Evolutionary conservation across 176 grass and related monocot species (phyloP).

Genomic region (Puya raimondii): DNA sequence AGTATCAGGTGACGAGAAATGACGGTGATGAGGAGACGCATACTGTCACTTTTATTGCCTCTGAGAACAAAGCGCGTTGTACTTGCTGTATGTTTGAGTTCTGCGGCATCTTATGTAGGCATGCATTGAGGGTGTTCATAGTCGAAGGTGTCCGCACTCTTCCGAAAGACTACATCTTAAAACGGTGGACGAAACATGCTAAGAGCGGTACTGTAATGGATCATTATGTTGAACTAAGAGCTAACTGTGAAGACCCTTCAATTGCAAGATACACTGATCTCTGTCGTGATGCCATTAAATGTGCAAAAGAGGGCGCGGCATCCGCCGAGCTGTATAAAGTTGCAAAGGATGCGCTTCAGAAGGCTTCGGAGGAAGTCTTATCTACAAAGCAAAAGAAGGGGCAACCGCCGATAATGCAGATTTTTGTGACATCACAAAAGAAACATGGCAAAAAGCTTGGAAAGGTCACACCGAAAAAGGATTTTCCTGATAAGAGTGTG

Average conservation of each 20-base stretch:
- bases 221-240: slow-evolving; percentile 57
- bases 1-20: slow-evolving; percentile 31
- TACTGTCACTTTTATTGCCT: slow-evolving; percentile 47
- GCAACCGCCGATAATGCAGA: slow-evolving; percentile 35
- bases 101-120: slow-evolving; percentile 86
- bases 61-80: slow-evolving; percentile 43
- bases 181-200: slow-evolving; percentile 91
- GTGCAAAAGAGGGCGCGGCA: slow-evolving; percentile 70
- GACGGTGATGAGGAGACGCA: slow-evolving; percentile 45
- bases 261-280: slow-evolving; percentile 54
- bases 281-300: slow-evolving; percentile 46
- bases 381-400: slow-evolving; percentile 39
- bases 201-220: slow-evolving; percentile 49
- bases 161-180: slow-evolving; percentile 70
- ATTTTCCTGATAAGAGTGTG: slow-evolving; percentile 39
- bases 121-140: slow-evolving; percentile 67
- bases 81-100: slow-evolving; percentile 81
- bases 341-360: slow-evolving; percentile 79
- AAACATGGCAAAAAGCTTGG: slow-evolving; percentile 35
- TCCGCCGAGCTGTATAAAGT: slow-evolving; percentile 53
- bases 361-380: slow-evolving; percentile 50
- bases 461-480: slow-evolving; percentile 24
- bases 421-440: slow-evolving; percentile 30
- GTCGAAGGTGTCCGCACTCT: slow-evolving; percentile 57
- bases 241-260: slow-evolving; percentile 38